Base-by-base conservation (phyloP, 2,329 filamentous ascomycete species). In the Pseudovirgaria hyperparasitica region DNA sequence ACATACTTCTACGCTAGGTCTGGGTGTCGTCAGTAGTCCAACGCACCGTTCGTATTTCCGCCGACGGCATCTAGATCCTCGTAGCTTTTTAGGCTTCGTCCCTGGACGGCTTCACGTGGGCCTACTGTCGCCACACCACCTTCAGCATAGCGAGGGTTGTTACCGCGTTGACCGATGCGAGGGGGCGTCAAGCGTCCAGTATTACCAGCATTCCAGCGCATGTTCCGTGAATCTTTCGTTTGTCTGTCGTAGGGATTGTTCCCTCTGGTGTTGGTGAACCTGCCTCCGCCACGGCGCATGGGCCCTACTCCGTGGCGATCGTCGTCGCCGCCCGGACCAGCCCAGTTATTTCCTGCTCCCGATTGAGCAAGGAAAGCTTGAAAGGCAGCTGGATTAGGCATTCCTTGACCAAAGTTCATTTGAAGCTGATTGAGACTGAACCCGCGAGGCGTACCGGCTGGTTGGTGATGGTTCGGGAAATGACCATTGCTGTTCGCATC, bases 401-500 rank as follows among this genome's bases (percentile, higher is more conserved):
- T 50, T 3, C 67, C 41, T 57, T 60, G 38, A 53, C 56, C 51
- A 46, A 84, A 73, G 22, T 65, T 57, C 28, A 73, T 67, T 22
- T 65, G 56, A 48, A 81, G 78, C 43, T 76, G 81, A 30, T 80
- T 69, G 16, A 96, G 62, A 45, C 84, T 92, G 62, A 96, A 96
- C 1, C 86, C 86, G 17, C 87, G 77, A 19, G 87, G 87, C 5
- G 87, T 94, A 23, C 87, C 87, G 5, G 77, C 72, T 20, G 76
- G 73, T 21, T 48, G 40, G 27, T 75, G 69, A 42, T 87, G 81
- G 42, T 79, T 82, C 2, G 86, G 85, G 64, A 94, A 94, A 56
- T 94, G 87, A 2, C 87, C 87, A 44, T 94, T 94, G 42, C 81
- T 92, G 48, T 92, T 94, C 19, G 86, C 81, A 58, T 98, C 85